A percentile compares a stretch with the other conserved stretches of the same genome.
Evolutionary conservation across 2,329 filamentous ascomycete genomes (phyloP).

Genomic region (Endothia cerciana): DNA sequence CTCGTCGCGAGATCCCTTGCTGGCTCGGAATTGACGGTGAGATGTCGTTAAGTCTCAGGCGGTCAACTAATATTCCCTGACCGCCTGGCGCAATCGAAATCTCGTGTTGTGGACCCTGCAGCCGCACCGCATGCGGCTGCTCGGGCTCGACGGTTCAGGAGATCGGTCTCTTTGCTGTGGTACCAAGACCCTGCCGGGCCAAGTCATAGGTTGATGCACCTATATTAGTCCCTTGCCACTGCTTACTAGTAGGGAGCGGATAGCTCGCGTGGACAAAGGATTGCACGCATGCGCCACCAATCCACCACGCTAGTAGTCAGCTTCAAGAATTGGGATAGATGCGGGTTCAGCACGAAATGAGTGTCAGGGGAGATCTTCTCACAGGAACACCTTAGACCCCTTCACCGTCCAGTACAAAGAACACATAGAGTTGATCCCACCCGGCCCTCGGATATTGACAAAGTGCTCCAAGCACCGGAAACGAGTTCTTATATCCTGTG

Average conservation of each 20-base stretch:
- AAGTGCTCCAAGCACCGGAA: not conserved
- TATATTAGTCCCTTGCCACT: not conserved
- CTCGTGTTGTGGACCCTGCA: constrained; percentile 7
- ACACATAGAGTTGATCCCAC: not conserved
- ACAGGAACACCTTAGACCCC: no score
- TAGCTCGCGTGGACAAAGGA: not conserved
- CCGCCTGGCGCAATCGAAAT: not conserved
- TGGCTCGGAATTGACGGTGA: not conserved
- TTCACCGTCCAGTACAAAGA: no score
- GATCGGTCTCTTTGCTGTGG: not conserved
- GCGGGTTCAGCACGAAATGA: not conserved
- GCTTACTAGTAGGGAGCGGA: not conserved
- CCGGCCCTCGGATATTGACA: not conserved
- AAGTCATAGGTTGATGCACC: not conserved
- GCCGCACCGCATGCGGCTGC: constrained; percentile 7
- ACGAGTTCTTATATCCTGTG: not conserved
- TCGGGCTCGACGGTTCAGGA: not conserved
- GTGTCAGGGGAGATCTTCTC: not conserved
- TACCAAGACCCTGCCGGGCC: not conserved
- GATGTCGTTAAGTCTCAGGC: not conserved
- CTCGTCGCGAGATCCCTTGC: not conserved
- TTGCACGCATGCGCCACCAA: not conserved
- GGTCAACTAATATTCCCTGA: not conserved
- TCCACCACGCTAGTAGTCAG: not conserved
- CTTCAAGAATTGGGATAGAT: not conserved